These are phyloP conservation scores for Silene conica DNA, from an alignment of 148 eudicot genomes.

Conservation along the genomic window DNA sequence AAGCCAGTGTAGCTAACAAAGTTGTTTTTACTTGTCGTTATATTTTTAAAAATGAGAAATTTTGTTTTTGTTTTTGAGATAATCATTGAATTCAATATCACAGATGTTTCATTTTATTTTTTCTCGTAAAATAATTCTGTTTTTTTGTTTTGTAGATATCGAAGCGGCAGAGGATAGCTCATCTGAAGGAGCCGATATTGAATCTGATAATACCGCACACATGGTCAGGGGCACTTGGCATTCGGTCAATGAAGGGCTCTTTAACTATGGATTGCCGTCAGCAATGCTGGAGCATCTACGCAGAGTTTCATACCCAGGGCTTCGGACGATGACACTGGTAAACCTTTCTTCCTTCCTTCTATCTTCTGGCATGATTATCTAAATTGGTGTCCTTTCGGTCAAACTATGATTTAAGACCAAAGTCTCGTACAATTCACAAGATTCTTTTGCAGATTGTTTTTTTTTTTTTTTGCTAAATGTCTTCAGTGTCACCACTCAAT, in stretches of 20 bases:
- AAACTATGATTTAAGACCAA: background rate
- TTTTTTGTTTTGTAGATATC: conserved; percentile 36
- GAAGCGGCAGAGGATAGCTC: conserved; percentile 34
- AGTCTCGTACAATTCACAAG: background rate
- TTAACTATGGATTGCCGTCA: conserved; percentile 75
- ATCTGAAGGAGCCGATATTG: conserved; percentile 22
- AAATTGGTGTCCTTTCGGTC: background rate
- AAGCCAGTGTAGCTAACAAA: no score
- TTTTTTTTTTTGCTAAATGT: no score
- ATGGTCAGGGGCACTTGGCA: conserved; percentile 93
- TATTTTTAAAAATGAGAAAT: background rate
- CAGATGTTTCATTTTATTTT: background rate
- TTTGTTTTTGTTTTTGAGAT: background rate
- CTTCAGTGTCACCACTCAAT: no score
- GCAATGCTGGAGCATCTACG: conserved; percentile 68
- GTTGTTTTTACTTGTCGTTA: background rate
- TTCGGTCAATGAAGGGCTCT: conserved; percentile 53
- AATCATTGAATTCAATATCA: no score
- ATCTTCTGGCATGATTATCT: conserved; percentile 5
- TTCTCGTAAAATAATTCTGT: background rate
- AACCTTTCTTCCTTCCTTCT: conserved; percentile 11
- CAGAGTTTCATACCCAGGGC: conserved; percentile 27
- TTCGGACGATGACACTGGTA: conserved; percentile 42
- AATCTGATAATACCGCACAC: conserved; percentile 46
- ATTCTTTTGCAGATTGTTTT: background rate